Conservation (phyloP, 495 filamentous ascomycete species). For the Hypoxylon subgilvum region DNA sequence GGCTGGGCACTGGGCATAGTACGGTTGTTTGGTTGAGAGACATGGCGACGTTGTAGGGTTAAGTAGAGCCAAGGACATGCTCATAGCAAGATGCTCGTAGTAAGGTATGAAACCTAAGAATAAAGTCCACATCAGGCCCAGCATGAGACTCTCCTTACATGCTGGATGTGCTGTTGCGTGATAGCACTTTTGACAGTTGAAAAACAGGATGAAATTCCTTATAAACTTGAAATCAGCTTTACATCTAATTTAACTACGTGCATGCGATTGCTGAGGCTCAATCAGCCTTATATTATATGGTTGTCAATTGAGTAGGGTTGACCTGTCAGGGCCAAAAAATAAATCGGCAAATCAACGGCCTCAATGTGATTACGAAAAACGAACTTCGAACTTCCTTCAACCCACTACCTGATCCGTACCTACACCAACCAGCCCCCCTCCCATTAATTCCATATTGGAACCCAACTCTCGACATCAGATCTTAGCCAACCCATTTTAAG, state of each 20-base stretch:
- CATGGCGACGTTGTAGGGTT: slow-evolving; percentile 6
- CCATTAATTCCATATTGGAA: not conserved
- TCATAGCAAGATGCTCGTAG: slow-evolving; percentile 18
- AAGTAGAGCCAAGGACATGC: slow-evolving; percentile 34
- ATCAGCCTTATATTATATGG: not conserved
- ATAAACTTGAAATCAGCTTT: too few relatives aligned
- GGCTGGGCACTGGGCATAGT: too few relatives aligned
- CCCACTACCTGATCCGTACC: slow-evolving; percentile 28
- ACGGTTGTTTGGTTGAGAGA: slow-evolving; percentile 25
- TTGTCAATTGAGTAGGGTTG: not conserved
- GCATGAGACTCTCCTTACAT: too few relatives aligned
- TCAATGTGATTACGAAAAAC: slow-evolving; percentile 14
- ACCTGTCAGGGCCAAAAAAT: slow-evolving; percentile 1
- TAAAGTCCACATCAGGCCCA: not conserved
- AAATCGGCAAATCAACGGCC: slow-evolving; percentile 24
- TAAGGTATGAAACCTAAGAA: slow-evolving; percentile 14
- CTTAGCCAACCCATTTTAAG: not conserved
- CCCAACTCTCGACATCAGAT: not conserved
- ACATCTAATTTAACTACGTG: too few relatives aligned
- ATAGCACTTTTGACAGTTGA: not conserved
- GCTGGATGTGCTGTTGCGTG: not conserved
- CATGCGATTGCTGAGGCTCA: slow-evolving; percentile 23
- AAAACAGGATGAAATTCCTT: not conserved
- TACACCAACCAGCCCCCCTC: slow-evolving; percentile 6
- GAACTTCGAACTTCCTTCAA: slow-evolving; percentile 5